A percentile compares a stretch with the other conserved stretches of the same genome.
These are phyloP conservation scores for Lepraria neglecta DNA, from an alignment of 495 filamentous ascomycete species.

Conservation along the genomic window DNA sequence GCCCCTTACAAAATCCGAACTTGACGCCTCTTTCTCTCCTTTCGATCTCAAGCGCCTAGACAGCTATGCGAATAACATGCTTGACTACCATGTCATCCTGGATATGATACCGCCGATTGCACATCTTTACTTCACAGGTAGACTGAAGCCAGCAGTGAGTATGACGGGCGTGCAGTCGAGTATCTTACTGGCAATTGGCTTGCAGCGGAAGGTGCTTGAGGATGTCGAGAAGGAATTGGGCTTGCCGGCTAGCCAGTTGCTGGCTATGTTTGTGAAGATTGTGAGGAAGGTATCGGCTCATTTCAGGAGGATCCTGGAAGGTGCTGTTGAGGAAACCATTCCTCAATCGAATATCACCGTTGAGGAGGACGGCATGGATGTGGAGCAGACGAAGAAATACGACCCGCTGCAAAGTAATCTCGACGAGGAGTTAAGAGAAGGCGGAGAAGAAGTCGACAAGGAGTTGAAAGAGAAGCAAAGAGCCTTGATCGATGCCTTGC, in stretches of 20 bases:
- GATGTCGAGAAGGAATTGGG: conserved; percentile 73
- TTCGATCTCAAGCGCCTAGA: conserved; percentile 93
- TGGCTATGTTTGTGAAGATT: conserved; percentile 96
- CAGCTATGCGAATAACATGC: conserved; percentile 89
- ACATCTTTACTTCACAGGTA: conserved; percentile 72
- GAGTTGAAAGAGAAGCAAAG: conserved; percentile 70
- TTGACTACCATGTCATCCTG: conserved; percentile 96
- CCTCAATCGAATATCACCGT: conserved; percentile 51
- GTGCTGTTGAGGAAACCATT: conserved; percentile 63
- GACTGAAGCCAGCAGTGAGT: conserved; percentile 56
- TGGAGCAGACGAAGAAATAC: conserved; percentile 47
- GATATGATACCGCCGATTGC: conserved; percentile 83
- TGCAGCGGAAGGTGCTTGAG: conserved; percentile 82
- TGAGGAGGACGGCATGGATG: conserved; percentile 56
- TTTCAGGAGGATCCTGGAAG: conserved; percentile 68
- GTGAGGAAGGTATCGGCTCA: conserved; percentile 75
- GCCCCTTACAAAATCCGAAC: conserved; percentile 59
- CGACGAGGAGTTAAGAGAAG: conserved; percentile 82
- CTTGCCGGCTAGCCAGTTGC: conserved; percentile 66
- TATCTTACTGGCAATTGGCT: conserved; percentile 79
- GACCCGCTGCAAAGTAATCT: conserved; percentile 63
- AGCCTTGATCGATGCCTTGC: conserved; percentile 80
- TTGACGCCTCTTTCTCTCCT: conserved; percentile 73
- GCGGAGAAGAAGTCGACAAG: conserved; percentile 64
- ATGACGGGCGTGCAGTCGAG: conserved; percentile 73